Evolutionary conservation across 371 early-diverging fungal species (phyloP).

Genomic region (Furculomyces boomerangus): DNA sequence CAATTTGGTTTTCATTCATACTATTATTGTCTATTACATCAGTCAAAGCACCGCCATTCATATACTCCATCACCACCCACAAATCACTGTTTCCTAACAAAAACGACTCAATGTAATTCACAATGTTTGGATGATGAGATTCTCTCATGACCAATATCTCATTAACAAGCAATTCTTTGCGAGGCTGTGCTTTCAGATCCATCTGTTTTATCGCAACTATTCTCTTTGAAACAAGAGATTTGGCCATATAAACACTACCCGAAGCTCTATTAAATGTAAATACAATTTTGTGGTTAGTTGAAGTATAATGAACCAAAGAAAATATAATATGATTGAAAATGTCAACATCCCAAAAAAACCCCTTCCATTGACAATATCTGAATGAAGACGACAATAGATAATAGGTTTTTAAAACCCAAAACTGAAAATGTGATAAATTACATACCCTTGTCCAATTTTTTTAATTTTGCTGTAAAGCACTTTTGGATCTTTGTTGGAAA

Average conservation of each 20-base stretch:
- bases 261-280: constrained; percentile 42
- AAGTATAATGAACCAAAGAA: no score
- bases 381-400: no score
- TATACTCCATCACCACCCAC: constrained; percentile 98
- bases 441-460: constrained; percentile 90
- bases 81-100: constrained; percentile 61
- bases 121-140: constrained; percentile 84
- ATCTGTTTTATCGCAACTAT: constrained; percentile 95
- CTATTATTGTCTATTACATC: constrained; percentile 90
- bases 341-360: no score
- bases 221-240: constrained; percentile 36
- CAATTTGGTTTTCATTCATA: constrained; percentile 79
- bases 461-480: constrained; percentile 68
- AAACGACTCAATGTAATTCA: constrained; percentile 82
- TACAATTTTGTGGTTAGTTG: background rate
- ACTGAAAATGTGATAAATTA: no score
- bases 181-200: constrained; percentile 80
- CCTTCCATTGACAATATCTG: no score
- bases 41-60: constrained; percentile 95
- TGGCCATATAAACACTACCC: constrained; percentile 85
- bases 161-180: constrained; percentile 86
- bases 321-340: no score
- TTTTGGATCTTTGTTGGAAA: constrained; percentile 76
- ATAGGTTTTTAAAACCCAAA: no score
- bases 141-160: constrained; percentile 93